Percentiles rank a stretch among this genome's conserved stretches.
phyloP scores from a whole-genome alignment of 2,329 filamentous ascomycete species.

The Pseudogymnoascus sp. region DNA sequence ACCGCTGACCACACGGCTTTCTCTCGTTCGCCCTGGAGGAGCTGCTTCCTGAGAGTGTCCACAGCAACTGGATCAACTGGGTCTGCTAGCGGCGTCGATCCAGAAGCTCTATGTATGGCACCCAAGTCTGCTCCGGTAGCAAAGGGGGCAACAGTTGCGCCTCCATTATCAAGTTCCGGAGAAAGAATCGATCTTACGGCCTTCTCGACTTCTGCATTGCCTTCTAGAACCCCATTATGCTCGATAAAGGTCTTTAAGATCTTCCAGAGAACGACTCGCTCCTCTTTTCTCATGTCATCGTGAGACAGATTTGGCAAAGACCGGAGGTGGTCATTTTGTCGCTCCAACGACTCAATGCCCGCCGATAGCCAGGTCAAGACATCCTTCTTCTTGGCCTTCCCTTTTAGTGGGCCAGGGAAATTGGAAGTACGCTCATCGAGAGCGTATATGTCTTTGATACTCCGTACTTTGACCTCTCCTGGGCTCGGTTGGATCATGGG shows the following conservation, averaged over 20 bases:
- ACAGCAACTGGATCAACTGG: constrained; percentile 61
- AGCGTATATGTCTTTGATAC: constrained; percentile 64
- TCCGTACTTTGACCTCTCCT: constrained; percentile 73
- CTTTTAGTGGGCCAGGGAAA: constrained; percentile 83
- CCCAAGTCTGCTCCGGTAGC: constrained; percentile 33
- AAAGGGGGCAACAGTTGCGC: constrained; percentile 24
- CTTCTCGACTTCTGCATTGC: constrained; percentile 60
- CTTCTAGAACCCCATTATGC: constrained; percentile 74
- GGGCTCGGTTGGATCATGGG: constrained; percentile 76
- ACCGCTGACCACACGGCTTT: constrained; percentile 90
- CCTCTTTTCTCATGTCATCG: constrained; percentile 63
- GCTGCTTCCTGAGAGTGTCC: constrained; percentile 61
- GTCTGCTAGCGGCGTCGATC: constrained; percentile 46
- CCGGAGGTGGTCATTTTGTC: constrained; percentile 30
- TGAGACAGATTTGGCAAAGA: constrained; percentile 45
- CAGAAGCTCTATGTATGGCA: constrained; percentile 30
- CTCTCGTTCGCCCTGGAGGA: constrained; percentile 76
- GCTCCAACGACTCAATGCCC: constrained; percentile 68
- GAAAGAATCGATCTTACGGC: constrained; percentile 68
- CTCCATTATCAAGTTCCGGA: constrained; percentile 38
- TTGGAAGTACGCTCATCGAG: constrained; percentile 64
- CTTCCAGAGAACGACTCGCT: constrained; percentile 82
- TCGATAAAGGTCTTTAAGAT: constrained; percentile 75
- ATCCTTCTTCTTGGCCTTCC: constrained; percentile 95
- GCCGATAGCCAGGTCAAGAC: constrained; percentile 68